Conservation (phyloP, 148 eudicot species). For the Euryodendron excelsum region DNA sequence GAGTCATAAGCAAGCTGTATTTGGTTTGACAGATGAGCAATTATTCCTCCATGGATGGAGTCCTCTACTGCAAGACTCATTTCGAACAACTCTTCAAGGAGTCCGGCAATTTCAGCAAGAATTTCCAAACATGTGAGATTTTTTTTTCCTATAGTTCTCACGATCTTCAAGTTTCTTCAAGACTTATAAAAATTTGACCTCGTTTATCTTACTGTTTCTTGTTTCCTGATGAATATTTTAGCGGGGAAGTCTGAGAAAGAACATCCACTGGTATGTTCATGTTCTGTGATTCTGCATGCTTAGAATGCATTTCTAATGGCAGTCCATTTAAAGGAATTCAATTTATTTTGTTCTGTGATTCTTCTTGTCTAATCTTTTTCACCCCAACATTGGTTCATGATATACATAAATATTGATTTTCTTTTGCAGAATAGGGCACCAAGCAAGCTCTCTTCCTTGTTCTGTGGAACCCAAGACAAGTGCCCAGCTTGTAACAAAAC, state of each 20-base stretch:
- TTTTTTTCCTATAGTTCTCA: neutral
- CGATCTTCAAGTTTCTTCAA: too few relatives aligned
- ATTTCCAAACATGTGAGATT: conserved; percentile 62
- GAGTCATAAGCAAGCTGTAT: neutral
- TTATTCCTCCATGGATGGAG: conserved; percentile 98
- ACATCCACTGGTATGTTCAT: conserved; percentile 46
- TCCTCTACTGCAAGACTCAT: conserved; percentile 92
- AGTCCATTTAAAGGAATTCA: neutral
- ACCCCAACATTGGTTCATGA: neutral
- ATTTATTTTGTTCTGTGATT: too few relatives aligned
- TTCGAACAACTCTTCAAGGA: conserved; percentile 98
- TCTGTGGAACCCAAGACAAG: conserved; percentile 86
- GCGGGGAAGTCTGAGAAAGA: conserved; percentile 56
- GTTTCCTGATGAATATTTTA: conserved; percentile 19
- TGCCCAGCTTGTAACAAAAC: conserved; percentile 76
- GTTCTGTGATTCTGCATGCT: too few relatives aligned
- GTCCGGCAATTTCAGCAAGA: conserved; percentile 93
- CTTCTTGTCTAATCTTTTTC: neutral
- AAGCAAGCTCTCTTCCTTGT: conserved; percentile 65
- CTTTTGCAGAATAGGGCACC: conserved; percentile 48
- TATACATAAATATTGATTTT: neutral
- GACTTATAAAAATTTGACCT: neutral
- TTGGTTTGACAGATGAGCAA: conserved; percentile 73
- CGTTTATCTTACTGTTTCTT: neutral
- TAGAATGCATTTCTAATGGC: neutral